Evolutionary conservation across 2,329 filamentous ascomycete species (phyloP).

Genomic region (Xylaria sp.): DNA sequence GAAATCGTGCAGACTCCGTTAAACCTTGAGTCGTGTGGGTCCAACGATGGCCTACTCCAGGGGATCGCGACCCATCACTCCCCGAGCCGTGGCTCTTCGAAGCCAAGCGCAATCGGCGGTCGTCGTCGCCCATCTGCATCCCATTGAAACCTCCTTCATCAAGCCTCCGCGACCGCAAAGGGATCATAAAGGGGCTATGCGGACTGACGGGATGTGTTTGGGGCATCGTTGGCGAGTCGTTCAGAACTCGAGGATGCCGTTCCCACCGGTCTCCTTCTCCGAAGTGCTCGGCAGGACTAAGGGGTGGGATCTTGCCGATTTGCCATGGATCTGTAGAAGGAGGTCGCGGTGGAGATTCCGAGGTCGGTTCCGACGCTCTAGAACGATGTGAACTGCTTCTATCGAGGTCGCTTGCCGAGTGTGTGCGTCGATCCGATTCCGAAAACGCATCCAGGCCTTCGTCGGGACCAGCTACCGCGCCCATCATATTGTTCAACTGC

Average conservation of each 20-base stretch:
- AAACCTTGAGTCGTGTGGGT: constrained; percentile 37
- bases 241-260: constrained; percentile 26
- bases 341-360: constrained; percentile 38
- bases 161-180: constrained; percentile 15
- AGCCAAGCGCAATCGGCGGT: constrained; percentile 29
- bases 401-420: constrained; percentile 24
- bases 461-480: constrained; percentile 30
- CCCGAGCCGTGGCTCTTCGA: constrained; percentile 30
- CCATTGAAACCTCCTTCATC: constrained; percentile 15
- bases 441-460: constrained; percentile 22
- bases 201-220: constrained; percentile 31
- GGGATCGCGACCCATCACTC: constrained; percentile 34
- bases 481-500: constrained; percentile 29
- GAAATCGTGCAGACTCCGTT: constrained; percentile 15
- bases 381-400: constrained; percentile 32
- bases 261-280: constrained; percentile 27
- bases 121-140: constrained; percentile 26
- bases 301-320: constrained; percentile 34
- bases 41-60: constrained; percentile 34
- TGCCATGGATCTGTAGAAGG: constrained; percentile 50
- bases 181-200: constrained; percentile 11
- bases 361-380: constrained; percentile 27
- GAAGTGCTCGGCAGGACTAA: constrained; percentile 20
- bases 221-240: constrained; percentile 38
- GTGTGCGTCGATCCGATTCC: constrained; percentile 13